Conservation (phyloP, 345 rosid species). For the Excoecaria cochinchinensis region DNA sequence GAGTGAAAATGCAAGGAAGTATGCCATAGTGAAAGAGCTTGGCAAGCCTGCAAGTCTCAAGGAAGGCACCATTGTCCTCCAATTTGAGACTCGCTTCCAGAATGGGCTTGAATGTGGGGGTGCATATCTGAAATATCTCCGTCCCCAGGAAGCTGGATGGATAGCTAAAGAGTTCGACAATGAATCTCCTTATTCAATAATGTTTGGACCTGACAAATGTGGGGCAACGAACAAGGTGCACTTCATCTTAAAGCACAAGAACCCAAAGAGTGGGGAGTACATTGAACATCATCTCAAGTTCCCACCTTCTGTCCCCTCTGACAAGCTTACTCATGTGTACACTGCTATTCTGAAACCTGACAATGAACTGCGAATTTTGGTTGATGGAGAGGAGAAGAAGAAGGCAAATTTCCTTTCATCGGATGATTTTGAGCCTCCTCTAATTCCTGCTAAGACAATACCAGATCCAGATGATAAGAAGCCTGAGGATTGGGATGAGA, state of each 20-base stretch:
- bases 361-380: constrained; percentile 58
- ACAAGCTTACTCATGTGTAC: constrained; percentile 80
- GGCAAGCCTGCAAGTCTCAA: constrained; percentile 55
- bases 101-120: constrained; percentile 92
- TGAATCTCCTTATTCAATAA: constrained; percentile 79
- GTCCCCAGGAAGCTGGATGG: constrained; percentile 84
- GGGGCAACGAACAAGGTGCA: constrained; percentile 88
- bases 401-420: constrained; percentile 61
- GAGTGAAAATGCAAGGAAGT: constrained; percentile 69
- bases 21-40: constrained; percentile 75
- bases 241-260: constrained; percentile 83
- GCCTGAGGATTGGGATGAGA: constrained; percentile 91
- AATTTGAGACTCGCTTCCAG: constrained; percentile 73
- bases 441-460: constrained; percentile 74
- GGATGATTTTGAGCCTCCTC: constrained; percentile 79
- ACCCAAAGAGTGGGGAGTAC: constrained; percentile 80
- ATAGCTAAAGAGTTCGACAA: constrained; percentile 55
- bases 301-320: constrained; percentile 77
- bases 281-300: constrained; percentile 77
- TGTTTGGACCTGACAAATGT: constrained; percentile 94
- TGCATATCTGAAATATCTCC: constrained; percentile 72
- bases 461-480: constrained; percentile 90
- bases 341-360: constrained; percentile 75
- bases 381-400: constrained; percentile 87
- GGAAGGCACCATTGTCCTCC: constrained; percentile 70